phyloP scores from a whole-genome alignment of 2,329 filamentous ascomycete genomes.

The Arthrobotrys megalospora region DNA sequence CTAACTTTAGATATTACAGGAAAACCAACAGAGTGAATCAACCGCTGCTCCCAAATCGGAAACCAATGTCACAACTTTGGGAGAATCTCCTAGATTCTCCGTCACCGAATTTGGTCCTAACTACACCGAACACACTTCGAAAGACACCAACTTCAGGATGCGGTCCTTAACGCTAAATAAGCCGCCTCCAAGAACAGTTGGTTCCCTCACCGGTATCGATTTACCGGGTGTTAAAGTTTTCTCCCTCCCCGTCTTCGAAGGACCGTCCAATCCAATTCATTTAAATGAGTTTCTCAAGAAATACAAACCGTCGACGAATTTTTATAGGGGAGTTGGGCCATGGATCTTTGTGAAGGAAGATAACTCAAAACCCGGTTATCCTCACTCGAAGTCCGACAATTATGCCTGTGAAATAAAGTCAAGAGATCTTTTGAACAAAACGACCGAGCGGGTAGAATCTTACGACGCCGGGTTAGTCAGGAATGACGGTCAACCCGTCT shows the following conservation, averaged over 20 bases:
- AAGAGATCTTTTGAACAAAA: neutral
- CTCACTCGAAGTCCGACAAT: neutral
- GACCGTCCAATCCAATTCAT: conserved; percentile 29
- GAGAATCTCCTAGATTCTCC: neutral
- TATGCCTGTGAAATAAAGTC: neutral
- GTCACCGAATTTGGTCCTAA: neutral
- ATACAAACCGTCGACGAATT: conserved; percentile 13
- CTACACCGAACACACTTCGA: neutral
- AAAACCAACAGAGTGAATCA: neutral
- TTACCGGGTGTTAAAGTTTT: neutral
- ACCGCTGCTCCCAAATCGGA: neutral
- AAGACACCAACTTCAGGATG: neutral
- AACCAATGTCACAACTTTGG: neutral
- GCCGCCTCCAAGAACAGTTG: neutral
- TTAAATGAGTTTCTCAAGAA: conserved; percentile 45
- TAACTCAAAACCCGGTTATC: conserved; percentile 8
- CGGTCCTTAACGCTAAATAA: neutral
- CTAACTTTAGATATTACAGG: neutral
- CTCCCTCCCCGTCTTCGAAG: conserved; percentile 27
- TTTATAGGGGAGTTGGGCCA: neutral
- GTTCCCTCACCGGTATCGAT: neutral
- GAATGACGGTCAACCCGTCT: neutral
- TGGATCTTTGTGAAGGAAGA: conserved; percentile 41
- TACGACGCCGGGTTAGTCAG: neutral
- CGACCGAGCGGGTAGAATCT: neutral